Base-by-base conservation (phyloP, 164 flowering plant species). In the Chloranthus sessilifolius region DNA sequence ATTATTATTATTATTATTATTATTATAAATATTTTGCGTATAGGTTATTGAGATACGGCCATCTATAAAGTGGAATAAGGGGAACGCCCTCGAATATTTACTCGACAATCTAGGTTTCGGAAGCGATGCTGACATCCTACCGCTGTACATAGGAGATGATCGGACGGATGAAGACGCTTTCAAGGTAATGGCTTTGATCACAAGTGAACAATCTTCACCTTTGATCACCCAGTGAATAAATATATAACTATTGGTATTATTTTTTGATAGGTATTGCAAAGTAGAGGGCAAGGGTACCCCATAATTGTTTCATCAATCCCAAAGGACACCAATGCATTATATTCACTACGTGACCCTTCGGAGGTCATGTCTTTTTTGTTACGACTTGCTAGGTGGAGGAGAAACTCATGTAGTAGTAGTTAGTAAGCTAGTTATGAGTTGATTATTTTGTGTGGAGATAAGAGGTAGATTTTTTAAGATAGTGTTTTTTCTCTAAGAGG, bases 161-260 rank as follows among this genome's bases (percentile, higher is more conserved):
- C 73, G 82, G 8, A 88, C 96, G 0, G 99, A 92, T 42, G 99
- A 92, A 43, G 99, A 92, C 64, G 99, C 99, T 6, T 92, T 92
- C 60, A 82, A 84, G 80, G 99, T 92, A 77, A 38, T n/a, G n/a
- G n/a, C n/a, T n/a, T n/a, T n/a, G n/a, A n/a, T n/a, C n/a, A n/a
- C n/a, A n/a, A n/a, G n/a, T n/a, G n/a, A n/a, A n/a, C n/a, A n/a
- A n/a, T n/a, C n/a, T n/a, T n/a, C n/a, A n/a, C n/a, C n/a, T n/a
- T n/a, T n/a, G n/a, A n/a, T n/a, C n/a, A n/a, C n/a, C n/a, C n/a
- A n/a, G n/a, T n/a, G n/a, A n/a, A n/a, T n/a, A n/a, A n/a, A n/a
- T n/a, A n/a, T n/a, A n/a, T n/a, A n/a, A n/a, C n/a, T n/a, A n/a
- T n/a, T n/a, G n/a, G n/a, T 6, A 9, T 42, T 42, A 17, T 12